These are phyloP conservation scores for Botrytis fragariae DNA, from an alignment of 2,329 filamentous ascomycete genomes.

Conservation along the genomic window DNA sequence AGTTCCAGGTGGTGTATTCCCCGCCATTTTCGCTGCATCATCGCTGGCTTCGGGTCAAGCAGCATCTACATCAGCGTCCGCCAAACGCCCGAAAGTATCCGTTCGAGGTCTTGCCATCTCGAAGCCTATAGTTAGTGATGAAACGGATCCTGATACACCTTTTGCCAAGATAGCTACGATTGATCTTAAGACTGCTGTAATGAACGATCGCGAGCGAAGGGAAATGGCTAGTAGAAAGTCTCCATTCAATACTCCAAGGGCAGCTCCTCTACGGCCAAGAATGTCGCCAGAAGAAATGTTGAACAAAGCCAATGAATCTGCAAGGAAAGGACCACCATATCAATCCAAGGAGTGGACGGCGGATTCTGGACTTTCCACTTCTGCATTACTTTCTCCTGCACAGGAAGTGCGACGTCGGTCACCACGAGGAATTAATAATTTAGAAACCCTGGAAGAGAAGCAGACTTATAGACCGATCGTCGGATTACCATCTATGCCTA, in stretches of 20 bases:
- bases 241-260: constrained; percentile 29
- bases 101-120: constrained; percentile 37
- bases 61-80: constrained; percentile 29
- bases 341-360: constrained; percentile 21
- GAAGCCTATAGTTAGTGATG: constrained; percentile 30
- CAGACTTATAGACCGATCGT: constrained; percentile 22
- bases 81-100: constrained; percentile 30
- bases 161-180: constrained; percentile 37
- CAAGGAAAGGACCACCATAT: constrained; percentile 28
- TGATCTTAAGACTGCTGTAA: constrained; percentile 36
- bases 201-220: constrained; percentile 36
- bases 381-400: constrained; percentile 36
- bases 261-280: constrained; percentile 29
- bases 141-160: constrained; percentile 23
- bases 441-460: constrained; percentile 28
- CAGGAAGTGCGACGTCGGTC: constrained; percentile 38
- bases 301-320: constrained; percentile 27
- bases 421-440: constrained; percentile 30
- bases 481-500: constrained; percentile 34
- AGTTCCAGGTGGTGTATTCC: constrained; percentile 34
- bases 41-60: constrained; percentile 19
- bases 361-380: constrained; percentile 35
- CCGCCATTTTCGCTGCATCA: constrained; percentile 25
- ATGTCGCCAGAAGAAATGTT: constrained; percentile 28
- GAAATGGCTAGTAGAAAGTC: constrained; percentile 30